Base-by-base conservation (phyloP, 2,329 filamentous ascomycete genomes). In the Escovopsis sp. region DNA sequence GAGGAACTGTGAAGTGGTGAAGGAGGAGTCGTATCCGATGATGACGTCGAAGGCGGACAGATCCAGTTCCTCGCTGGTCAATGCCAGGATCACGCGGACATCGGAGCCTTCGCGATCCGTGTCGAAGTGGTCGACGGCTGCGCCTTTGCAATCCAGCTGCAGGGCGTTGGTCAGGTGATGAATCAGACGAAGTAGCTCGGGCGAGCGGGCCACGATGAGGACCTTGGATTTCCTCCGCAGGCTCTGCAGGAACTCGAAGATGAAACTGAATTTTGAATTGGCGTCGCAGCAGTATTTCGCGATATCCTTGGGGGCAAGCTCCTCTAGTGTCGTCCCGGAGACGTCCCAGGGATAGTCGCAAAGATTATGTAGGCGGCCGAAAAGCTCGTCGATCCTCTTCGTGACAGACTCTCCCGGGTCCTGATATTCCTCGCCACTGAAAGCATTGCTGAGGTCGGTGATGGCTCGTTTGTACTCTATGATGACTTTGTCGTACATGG, bases 241-340 rank as follows among this genome's bases (percentile, higher is more conserved):
- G 8, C 56, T 52, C 18, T 68, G 59, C 28, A 79, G 53, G 4
- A 81, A 59, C 47, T 77, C 73, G 37, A 65, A 69, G 6, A 79
- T 51, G 49, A 81, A 80, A 30, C 66, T 68, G 49, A 73, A 75
- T 49, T 81, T 81, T 43, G 72, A 61, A 54, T 76, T 80, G 9
- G 72, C 69, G 41, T 69, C 69, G 43, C 69, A 65, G 2, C 69
- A 66, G 48, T 75, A 72, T 51, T 69, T 77, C 49, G 68, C 67
- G 42, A 66, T 59, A 19, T 68, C 63, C 4, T 56, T 52, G 7
- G 64, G 51, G 3, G 63, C 55, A 43, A 73, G 46, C 4, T 51
- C 48, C 23, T 60, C 58, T 11, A 65, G 52, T 3, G 57, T 53
- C 7, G 70, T 60, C n/a, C 66, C 66, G 23, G 70, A 58, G 34